Evolutionary conservation across 2,329 filamentous ascomycete species (phyloP).

Genomic region (Cryphonectria parasitica): DNA sequence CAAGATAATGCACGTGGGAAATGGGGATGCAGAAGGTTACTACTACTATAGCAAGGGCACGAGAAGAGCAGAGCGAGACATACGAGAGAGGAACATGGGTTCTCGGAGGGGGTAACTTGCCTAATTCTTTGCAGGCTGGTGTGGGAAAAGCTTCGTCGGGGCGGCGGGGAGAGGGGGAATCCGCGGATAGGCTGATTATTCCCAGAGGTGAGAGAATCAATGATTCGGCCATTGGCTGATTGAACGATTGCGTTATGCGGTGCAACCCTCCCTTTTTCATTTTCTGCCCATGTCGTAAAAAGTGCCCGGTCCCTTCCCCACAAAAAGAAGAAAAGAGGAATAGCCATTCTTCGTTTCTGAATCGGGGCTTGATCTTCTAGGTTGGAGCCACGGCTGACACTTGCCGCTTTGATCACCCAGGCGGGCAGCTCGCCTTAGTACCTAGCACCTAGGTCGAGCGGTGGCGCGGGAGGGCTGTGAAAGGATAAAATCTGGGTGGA

Average conservation of each 20-base stretch:
- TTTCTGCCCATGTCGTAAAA: background rate
- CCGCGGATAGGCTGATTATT: background rate
- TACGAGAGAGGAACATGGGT: background rate
- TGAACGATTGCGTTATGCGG: conserved; percentile 2
- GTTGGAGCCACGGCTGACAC: conserved; percentile 14
- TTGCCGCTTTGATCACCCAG: conserved; percentile 18
- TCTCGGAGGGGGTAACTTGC: background rate
- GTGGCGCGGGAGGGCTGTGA: background rate
- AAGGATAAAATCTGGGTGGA: background rate
- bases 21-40: conserved; percentile 1
- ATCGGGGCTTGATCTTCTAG: background rate
- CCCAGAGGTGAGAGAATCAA: background rate
- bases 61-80: background rate
- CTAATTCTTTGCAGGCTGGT: background rate
- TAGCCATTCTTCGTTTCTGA: background rate
- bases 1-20: conserved; percentile 10
- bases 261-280: background rate
- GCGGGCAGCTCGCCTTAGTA: background rate
- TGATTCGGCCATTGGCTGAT: background rate
- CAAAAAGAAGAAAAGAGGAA: background rate
- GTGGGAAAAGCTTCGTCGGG: background rate
- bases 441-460: background rate
- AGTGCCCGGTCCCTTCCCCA: background rate
- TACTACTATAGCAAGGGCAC: background rate
- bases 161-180: background rate